Evolutionary conservation across 2,329 filamentous ascomycete genomes (phyloP), one percentile per base, ranked within the genome.

Genomic region (Zymoseptoria crescenta): DNA sequence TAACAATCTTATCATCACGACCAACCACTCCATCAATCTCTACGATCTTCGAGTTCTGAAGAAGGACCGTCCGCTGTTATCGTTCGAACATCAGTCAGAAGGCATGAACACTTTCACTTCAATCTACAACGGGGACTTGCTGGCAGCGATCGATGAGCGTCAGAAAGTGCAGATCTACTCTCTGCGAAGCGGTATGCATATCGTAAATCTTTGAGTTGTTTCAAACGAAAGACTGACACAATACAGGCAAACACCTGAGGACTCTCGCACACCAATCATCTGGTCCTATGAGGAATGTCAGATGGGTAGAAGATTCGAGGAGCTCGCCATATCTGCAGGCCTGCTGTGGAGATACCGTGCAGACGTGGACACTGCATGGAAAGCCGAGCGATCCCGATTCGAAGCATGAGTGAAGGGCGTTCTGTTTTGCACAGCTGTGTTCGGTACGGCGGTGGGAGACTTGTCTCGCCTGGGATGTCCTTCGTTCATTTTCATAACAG

Each of bases 81-180:
- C 58, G 1, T 20, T 61, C 19, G 49, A 54, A 8, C 59, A 61
- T 51, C 35, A 54, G 20, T 61, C 59, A 4, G 59, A 50, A 24
- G 29, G 24, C 41, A 54, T 54, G 16, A 50, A 10, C n/a, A 10
- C 59, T 4, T 53, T 58, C 35, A 52, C 55, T 1, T 51, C 61
- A 16, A 56, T 24, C 2, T 35, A 54, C 13, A 41, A 56, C 20
- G 57, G 55, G 9, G 55, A 59, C 21, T 20, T 66, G 13, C 45
- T 69, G 8, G 65, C 68, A 16, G 67, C 68, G 8, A 49, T 62
- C 6, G 66, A 68, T 54, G 51, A 56, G 28, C 49, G 60, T 41
- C 62, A 65, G 54, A 58, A 62, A 13, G 49, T 71, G 1, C 63
- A 67, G 54, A 54, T 63, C n/a, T 67, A 68, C 49, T 67, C 65